phyloP scores from a whole-genome alignment of 306 rosid genomes.

The Rosa multiflora region DNA sequence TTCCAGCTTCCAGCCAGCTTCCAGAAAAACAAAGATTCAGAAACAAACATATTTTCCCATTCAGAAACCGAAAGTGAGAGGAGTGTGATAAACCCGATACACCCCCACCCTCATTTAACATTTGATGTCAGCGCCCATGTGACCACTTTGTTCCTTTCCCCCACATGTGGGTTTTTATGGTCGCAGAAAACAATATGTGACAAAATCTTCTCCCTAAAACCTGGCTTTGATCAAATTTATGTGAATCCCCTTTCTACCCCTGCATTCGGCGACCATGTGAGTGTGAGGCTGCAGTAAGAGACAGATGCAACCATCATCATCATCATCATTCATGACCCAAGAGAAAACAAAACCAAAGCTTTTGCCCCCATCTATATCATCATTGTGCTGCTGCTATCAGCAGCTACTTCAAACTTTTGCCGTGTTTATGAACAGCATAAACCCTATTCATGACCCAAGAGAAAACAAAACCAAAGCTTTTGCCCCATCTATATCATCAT shows the following conservation, averaged over 20 bases:
- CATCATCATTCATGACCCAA: not conserved
- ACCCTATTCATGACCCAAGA: not conserved
- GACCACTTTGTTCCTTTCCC: constrained; percentile 29
- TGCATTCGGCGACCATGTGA: constrained; percentile 16
- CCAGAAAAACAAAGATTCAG: constrained; percentile 30
- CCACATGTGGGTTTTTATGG: constrained; percentile 40
- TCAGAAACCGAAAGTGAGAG: constrained; percentile 19
- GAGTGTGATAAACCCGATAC: constrained; percentile 19
- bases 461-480: not conserved
- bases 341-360: not conserved
- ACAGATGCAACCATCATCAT: constrained; percentile 11
- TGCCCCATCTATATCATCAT: not conserved
- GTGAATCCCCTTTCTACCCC: constrained; percentile 22
- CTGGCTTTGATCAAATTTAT: constrained; percentile 17
- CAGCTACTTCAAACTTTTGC: constrained; percentile 1
- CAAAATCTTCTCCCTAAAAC: constrained; percentile 34
- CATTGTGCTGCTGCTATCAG: not conserved
- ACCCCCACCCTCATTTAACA: constrained; percentile 10
- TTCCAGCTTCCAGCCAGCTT: constrained; percentile 29
- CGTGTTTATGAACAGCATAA: not conserved
- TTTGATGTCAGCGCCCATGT: constrained; percentile 53
- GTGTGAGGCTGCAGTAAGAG: not conserved
- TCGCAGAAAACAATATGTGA: constrained; percentile 29
- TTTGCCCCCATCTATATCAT: not conserved
- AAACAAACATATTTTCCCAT: constrained; percentile 30